phyloP scores from a whole-genome alignment of 2,329 filamentous ascomycete species.

The Microdochium paspali region DNA sequence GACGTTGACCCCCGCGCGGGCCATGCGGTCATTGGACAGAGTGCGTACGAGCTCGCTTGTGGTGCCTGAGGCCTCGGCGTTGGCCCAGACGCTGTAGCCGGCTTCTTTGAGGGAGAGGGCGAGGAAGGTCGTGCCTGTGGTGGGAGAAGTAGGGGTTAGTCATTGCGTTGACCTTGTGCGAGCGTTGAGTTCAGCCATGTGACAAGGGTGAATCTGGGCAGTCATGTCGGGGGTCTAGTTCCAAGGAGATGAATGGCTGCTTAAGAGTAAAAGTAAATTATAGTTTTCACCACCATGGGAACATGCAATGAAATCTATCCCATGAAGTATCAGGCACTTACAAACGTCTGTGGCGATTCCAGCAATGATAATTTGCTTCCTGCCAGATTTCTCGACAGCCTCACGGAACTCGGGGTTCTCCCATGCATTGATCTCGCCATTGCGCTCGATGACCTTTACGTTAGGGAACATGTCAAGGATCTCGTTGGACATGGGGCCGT shows the following conservation, averaged over 20 bases:
- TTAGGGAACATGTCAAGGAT: slow-evolving; percentile 47
- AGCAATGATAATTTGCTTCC: slow-evolving; percentile 50
- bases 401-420: slow-evolving; percentile 49
- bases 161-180: not conserved
- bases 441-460: slow-evolving; percentile 44
- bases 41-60: slow-evolving; percentile 38
- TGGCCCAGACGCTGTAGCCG: slow-evolving; percentile 52
- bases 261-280: not conserved
- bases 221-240: not conserved
- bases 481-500: slow-evolving; percentile 49
- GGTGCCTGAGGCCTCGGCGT: slow-evolving; percentile 49
- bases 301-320: not conserved
- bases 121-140: slow-evolving; percentile 44
- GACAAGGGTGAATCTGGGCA: not conserved
- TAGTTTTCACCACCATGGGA: not conserved
- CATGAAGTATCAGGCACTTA: slow-evolving; percentile 7
- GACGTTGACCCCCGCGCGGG: slow-evolving; percentile 43
- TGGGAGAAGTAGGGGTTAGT: not conserved
- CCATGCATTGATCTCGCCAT: slow-evolving; percentile 55
- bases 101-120: slow-evolving; percentile 48
- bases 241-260: not conserved
- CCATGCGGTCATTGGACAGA: slow-evolving; percentile 47
- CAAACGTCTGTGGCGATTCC: slow-evolving; percentile 55
- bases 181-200: not conserved
- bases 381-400: slow-evolving; percentile 45